Evolutionary conservation across 306 rosid genomes (phyloP), one percentile per base, ranked within the genome.

Genomic region (Quercus parvula): DNA sequence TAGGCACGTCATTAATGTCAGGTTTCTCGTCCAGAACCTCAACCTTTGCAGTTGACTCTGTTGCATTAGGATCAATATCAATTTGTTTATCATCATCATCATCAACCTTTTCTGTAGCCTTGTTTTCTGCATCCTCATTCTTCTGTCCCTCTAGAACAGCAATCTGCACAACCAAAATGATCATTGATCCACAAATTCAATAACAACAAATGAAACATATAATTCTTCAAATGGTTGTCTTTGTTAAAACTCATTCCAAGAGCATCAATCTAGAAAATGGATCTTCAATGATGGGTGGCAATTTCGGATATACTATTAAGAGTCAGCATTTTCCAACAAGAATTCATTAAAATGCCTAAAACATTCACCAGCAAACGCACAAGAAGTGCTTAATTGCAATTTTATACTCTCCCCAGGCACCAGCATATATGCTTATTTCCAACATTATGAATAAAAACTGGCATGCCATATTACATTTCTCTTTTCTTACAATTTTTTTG

Each of bases 81-180:
- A 74, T n/a, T n/a, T 81, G 74, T 71, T 90, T 84, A 52, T 83
- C 85, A 69, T 93, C 98, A 22, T 91, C 92, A 46, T 89, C 93
- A 70, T 89, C 93, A 70, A 81, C 87, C 76, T 89, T 82, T 31
- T 93, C 98, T 9, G 81, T 84, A 69, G 72, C 87, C 82, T 93
- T 2, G 9, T 84, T 84, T 63, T 89, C 92, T 8, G 79, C 86
- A 80, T 84, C 85, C 70, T 89, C 97, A 46, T 83, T 89, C 75
- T 75, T 89, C 75, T 92, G 97, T 83, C 93, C 99, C 90, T 95
- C 99, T 69, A 93, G 88, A 67, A 91, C 85, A 72, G 99, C 97
- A 88, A 95, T 86, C 99, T 95, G 77, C 83, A 73, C 38, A 70
- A 66, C 70, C 55, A 72, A 84, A 75, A 70, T 83, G 77, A 90